These are phyloP conservation scores for Curvularia spicifera DNA, from an alignment of 2,329 filamentous ascomycete species.

Conservation along the genomic window DNA sequence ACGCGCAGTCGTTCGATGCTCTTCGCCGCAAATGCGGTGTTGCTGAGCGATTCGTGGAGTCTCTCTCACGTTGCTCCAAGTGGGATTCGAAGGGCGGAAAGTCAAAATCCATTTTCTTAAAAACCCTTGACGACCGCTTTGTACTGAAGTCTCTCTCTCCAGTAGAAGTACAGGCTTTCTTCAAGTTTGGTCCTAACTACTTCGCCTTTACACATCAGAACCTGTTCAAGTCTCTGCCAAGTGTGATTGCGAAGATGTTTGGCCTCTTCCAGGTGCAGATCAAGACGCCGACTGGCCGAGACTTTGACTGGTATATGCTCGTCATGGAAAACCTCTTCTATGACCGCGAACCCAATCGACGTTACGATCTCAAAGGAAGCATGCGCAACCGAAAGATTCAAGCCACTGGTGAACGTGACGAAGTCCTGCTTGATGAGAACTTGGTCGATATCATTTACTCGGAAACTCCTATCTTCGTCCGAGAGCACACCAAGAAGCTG, in stretches of 20 bases:
- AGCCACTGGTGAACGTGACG: conserved; percentile 92
- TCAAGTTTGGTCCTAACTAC: conserved; percentile 94
- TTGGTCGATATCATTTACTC: conserved; percentile 97
- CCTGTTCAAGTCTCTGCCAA: conserved; percentile 89
- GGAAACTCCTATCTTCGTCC: conserved; percentile 91
- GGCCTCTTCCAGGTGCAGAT: conserved; percentile 98
- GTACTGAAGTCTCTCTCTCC: conserved; percentile 90
- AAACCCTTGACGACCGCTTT: conserved; percentile 92
- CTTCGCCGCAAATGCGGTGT: conserved; percentile 91
- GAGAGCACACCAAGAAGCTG: conserved; percentile 95
- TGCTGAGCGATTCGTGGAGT: conserved; percentile 92
- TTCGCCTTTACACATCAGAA: conserved; percentile 97
- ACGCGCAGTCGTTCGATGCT: conserved; percentile 96
- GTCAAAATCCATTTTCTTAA: conserved; percentile 95
- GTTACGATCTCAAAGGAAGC: conserved; percentile 90
- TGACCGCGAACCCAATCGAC: conserved; percentile 82
- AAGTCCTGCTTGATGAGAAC: conserved; percentile 96
- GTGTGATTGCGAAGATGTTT: conserved; percentile 98
- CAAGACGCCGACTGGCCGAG: conserved; percentile 92
- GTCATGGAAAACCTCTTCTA: conserved; percentile 99
- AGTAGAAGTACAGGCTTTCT: conserved; percentile 90
- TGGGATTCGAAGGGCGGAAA: conserved; percentile 99
- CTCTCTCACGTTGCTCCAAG: conserved; percentile 90
- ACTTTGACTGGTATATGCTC: conserved; percentile 92
- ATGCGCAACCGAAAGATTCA: conserved; percentile 99